phyloP scores from a whole-genome alignment of 257 asterid species.

The Nicotiana paniculata region DNA sequence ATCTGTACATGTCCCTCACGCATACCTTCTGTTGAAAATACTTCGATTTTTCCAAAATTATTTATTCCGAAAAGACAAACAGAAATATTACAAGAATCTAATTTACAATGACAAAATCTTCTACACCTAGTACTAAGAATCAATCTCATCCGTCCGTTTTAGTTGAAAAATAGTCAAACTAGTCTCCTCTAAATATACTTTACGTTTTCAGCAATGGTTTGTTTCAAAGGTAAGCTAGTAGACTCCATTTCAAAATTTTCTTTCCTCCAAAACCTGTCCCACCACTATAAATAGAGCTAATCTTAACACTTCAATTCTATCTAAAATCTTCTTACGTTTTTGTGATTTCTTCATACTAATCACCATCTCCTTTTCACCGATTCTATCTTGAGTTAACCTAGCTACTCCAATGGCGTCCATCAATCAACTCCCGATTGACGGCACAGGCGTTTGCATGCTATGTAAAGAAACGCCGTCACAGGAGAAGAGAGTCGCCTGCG shows the following conservation, averaged over 20 bases:
- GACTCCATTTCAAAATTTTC: background rate
- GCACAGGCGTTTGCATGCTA: constrained; percentile 67
- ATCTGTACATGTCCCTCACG: background rate
- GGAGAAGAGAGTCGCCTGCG: constrained; percentile 43
- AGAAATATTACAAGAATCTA: background rate
- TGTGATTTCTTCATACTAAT: background rate
- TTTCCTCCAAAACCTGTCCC: background rate
- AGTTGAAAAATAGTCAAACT: background rate
- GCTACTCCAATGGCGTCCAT: constrained; percentile 31
- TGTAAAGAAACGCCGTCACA: constrained; percentile 49
- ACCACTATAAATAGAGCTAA: background rate
- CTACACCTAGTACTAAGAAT: background rate
- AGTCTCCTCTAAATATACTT: background rate
- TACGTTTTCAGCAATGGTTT: background rate
- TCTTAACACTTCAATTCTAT: background rate
- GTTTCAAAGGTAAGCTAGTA: background rate
- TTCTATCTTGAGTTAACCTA: background rate
- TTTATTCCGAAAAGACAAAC: background rate
- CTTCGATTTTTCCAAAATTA: background rate
- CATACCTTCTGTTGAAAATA: background rate
- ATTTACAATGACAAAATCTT: background rate
- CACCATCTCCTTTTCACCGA: background rate
- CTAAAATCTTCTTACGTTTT: background rate
- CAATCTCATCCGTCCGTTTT: background rate
- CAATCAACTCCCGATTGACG: constrained; percentile 51